Conservation (phyloP, 331 rosid species). For the Malus hybrid region DNA sequence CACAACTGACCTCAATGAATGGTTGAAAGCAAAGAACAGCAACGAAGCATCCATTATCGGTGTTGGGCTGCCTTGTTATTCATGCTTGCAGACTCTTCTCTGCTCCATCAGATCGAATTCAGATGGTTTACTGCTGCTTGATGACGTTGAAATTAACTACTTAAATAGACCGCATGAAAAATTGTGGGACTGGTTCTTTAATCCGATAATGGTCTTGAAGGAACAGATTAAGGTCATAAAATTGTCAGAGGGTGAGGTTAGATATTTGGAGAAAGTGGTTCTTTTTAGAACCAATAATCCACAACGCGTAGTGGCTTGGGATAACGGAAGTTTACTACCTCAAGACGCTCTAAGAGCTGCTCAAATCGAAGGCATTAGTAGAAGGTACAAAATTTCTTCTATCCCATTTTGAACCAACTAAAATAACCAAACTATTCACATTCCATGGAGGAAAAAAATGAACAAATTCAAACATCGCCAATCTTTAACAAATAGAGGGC, state of each 20-base stretch:
- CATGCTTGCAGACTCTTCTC: slow-evolving; percentile 53
- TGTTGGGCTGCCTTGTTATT: slow-evolving; percentile 72
- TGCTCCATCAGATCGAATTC: slow-evolving; percentile 68
- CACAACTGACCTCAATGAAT: slow-evolving; percentile 43
- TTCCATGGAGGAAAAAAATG: background rate
- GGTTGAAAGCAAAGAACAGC: slow-evolving; percentile 46
- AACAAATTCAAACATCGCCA: background rate
- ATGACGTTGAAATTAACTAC: slow-evolving; percentile 53
- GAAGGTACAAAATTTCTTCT: slow-evolving; percentile 41
- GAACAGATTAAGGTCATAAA: slow-evolving; percentile 65
- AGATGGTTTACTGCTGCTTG: slow-evolving; percentile 49
- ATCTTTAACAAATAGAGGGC: background rate
- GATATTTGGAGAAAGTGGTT: slow-evolving; percentile 63
- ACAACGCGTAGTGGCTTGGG: slow-evolving; percentile 52
- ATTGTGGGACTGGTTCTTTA: slow-evolving; percentile 82
- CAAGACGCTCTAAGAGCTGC: slow-evolving; percentile 64
- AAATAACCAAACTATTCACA: background rate
- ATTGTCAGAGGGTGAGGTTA: slow-evolving; percentile 50
- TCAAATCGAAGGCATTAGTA: slow-evolving; percentile 70
- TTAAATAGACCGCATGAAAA: slow-evolving; percentile 71
- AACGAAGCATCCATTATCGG: slow-evolving; percentile 37
- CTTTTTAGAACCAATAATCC: slow-evolving; percentile 45
- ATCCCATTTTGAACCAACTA: background rate
- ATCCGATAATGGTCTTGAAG: slow-evolving; percentile 72
- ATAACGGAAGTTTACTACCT: slow-evolving; percentile 39